These are phyloP conservation scores for Teratosphaeria destructans DNA, from an alignment of 2,329 filamentous ascomycete genomes.

Conservation along the genomic window DNA sequence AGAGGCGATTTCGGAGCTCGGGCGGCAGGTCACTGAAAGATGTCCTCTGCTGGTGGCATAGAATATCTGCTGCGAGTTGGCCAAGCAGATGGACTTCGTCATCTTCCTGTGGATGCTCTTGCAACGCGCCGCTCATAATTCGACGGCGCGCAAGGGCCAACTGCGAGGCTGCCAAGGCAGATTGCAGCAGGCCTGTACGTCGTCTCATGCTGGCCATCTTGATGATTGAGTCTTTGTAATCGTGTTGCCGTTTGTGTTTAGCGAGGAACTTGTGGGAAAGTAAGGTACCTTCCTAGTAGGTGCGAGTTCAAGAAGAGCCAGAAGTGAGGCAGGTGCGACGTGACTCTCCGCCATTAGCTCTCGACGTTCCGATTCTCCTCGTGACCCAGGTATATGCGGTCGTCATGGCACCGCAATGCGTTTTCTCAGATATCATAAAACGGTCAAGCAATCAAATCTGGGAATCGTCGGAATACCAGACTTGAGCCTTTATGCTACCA, in stretches of 20 bases:
- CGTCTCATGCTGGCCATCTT: neutral
- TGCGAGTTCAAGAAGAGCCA: neutral
- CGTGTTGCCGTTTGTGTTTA: neutral
- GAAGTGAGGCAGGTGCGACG: neutral
- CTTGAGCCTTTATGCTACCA: neutral
- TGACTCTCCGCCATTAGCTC: too few relatives aligned
- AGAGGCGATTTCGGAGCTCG: constrained; percentile 11
- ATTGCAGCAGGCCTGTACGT: neutral
- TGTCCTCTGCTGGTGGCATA: neutral
- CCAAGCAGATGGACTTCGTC: neutral
- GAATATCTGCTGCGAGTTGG: neutral
- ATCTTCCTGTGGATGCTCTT: neutral
- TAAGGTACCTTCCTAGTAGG: neutral
- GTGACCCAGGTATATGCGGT: too few relatives aligned
- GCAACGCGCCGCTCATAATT: neutral
- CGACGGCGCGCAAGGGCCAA: neutral
- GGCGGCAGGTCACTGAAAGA: constrained; percentile 4
- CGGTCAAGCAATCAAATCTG: neutral
- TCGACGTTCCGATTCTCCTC: too few relatives aligned
- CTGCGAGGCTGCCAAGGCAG: neutral
- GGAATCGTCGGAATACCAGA: neutral
- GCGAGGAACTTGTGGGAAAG: neutral
- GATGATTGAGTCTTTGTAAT: neutral
- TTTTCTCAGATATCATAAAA: neutral
- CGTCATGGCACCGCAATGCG: too few relatives aligned